These are phyloP conservation scores for Neurospora tetrasperma DNA, from an alignment of 495 filamentous ascomycete genomes.

Conservation along the genomic window DNA sequence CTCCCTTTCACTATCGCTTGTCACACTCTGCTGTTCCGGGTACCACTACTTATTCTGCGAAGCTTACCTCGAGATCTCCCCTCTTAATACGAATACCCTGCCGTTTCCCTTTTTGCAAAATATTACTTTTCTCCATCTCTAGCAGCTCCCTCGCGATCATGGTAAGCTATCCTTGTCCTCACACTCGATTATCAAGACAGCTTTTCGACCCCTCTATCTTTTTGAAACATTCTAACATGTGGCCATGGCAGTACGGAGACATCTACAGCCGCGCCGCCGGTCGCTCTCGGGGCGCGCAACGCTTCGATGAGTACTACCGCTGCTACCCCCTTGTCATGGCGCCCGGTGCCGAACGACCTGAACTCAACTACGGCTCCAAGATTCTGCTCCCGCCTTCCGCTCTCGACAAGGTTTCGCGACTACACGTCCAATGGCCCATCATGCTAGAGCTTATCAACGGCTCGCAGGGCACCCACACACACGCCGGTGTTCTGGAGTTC, in stretches of 20 bases:
- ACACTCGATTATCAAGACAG: neutral
- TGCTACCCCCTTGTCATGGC: constrained; percentile 93
- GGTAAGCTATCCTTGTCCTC: neutral
- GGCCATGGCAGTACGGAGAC: neutral
- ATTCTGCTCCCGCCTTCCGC: constrained; percentile 92
- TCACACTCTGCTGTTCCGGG: neutral
- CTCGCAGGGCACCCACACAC: constrained; percentile 62
- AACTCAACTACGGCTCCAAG: constrained; percentile 93
- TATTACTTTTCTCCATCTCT: neutral
- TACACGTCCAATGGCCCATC: constrained; percentile 98
- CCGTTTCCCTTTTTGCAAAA: neutral
- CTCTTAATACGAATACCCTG: neutral
- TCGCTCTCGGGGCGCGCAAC: constrained; percentile 29
- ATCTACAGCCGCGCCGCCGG: constrained; percentile 11
- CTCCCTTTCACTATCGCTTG: neutral
- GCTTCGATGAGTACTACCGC: constrained; percentile 96
- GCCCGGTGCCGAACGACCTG: constrained; percentile 80
- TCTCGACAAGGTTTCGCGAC: constrained; percentile 83
- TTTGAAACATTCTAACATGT: neutral
- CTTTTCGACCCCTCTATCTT: neutral
- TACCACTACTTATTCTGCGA: neutral
- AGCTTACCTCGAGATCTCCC: neutral
- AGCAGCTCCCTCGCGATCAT: neutral
- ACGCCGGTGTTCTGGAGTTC: constrained; percentile 93
- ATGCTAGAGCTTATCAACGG: constrained; percentile 92